Evolutionary conservation across 2,329 filamentous ascomycete species (phyloP), one percentile per base, ranked within the genome.

Genomic region (Fusarium sp.): DNA sequence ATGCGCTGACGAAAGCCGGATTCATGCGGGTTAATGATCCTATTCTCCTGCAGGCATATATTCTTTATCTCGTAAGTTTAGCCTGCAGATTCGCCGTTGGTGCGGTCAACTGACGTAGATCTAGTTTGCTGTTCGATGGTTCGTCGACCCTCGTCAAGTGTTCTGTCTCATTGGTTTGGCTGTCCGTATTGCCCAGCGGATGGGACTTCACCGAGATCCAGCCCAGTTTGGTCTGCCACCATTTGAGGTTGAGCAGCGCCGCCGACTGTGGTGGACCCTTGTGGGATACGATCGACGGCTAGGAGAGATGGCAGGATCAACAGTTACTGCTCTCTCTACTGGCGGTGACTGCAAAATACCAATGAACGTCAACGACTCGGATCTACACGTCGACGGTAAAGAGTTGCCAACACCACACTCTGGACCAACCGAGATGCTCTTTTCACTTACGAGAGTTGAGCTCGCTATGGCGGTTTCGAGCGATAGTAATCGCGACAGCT

Each of bases 241-340:
- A 35, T 92, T 90, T 58, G 91, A 93, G 74, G 86, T 88, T 6
- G 91, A 93, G 80, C 87, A 92, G 79, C 87, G 91, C n/a, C 87
- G 91, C 53, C 85, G 92, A 40, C 81, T 94, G 3, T 93, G 91
- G 91, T 94, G 91, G 91, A 88, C 89, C 35, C 83, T 94, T 18
- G 85, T 91, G 17, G 83, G 89, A 30, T 91, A 93, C 70, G 92
- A 94, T 78, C 85, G 87, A 65, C 89, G 92, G 26, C 87, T 93
- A 40, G 86, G 89, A 61, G 91, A 93, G 77, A 87, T 93, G 78
- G 86, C 88, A 6, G 87, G 88, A 52, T 88, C 86, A 20, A 83
- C 85, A 37, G 85, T 89, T 58, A 89, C 87, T 7, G 87, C 86
- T 1, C 81, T 89, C 30, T 87, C 86, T 2, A 86, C 82, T 38